Percentiles rank a stretch among this genome's conserved stretches.
These are phyloP conservation scores for Aspergillus novofumigatus DNA, from an alignment of 2,329 filamentous ascomycete genomes.

Conservation along the genomic window DNA sequence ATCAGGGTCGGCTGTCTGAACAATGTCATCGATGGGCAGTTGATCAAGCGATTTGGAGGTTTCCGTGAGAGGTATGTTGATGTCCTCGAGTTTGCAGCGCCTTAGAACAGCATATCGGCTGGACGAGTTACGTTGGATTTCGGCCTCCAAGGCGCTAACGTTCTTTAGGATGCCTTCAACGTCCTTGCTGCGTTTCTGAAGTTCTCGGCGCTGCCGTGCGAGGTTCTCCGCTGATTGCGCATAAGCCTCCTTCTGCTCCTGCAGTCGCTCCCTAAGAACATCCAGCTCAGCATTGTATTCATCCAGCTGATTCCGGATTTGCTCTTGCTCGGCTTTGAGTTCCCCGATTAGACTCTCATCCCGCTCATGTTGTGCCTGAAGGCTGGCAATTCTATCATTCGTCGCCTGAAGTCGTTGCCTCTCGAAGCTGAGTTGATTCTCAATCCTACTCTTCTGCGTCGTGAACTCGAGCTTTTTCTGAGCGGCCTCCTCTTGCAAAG, in stretches of 20 bases:
- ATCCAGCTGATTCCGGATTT: slow-evolving; percentile 69
- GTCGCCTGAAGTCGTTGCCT: slow-evolving; percentile 70
- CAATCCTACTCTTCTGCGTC: slow-evolving; percentile 64
- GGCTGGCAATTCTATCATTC: slow-evolving; percentile 62
- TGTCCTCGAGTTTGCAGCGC: slow-evolving; percentile 89
- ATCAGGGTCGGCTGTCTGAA: slow-evolving; percentile 69
- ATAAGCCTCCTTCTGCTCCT: slow-evolving; percentile 64
- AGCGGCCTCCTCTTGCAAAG: slow-evolving; percentile 81
- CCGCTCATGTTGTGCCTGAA: slow-evolving; percentile 63
- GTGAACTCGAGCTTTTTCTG: slow-evolving; percentile 85
- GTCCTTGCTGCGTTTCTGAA: slow-evolving; percentile 78
- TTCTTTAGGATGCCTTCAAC: slow-evolving; percentile 72
- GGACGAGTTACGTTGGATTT: slow-evolving; percentile 79
- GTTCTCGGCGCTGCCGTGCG: slow-evolving; percentile 69
- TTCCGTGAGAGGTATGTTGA: slow-evolving; percentile 72
- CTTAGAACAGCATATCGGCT: slow-evolving; percentile 79
- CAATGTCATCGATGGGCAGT: slow-evolving; percentile 80
- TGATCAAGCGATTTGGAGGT: slow-evolving; percentile 70
- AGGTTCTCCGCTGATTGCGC: slow-evolving; percentile 69
- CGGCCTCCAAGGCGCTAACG: slow-evolving; percentile 74
- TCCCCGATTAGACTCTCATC: slow-evolving; percentile 65
- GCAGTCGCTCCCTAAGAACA: slow-evolving; percentile 66
- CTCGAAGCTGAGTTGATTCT: slow-evolving; percentile 59
- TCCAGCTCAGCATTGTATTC: slow-evolving; percentile 72
- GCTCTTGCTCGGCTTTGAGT: slow-evolving; percentile 67